Base-by-base conservation (phyloP, 2,329 filamentous ascomycete species). In the Talaromyces albobiverticillius region DNA sequence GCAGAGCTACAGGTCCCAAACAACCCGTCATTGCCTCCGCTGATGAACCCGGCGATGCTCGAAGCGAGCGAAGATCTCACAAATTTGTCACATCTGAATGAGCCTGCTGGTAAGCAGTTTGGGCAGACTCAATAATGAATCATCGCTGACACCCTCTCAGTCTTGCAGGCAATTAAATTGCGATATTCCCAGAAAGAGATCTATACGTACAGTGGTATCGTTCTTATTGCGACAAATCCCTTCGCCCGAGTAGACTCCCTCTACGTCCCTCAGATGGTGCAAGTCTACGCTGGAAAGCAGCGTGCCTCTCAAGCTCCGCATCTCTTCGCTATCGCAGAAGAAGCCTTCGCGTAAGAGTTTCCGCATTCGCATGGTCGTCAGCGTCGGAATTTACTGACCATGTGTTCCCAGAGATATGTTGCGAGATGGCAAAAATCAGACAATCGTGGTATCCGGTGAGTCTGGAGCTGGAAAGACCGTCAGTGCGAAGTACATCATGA, bases 401-500 rank as follows among this genome's bases (percentile, higher is more conserved):
- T 14, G 2, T 31, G 38, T 48, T 3, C 53, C 25, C 64, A 94
- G 89, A 69, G 94, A 99, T 78, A 99, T 99, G 94, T 77, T 99
- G 69, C 88, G 94, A 62, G 94, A 96, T 76, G 82, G 83, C 64
- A 92, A 91, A 75, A 99, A 99, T 76, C 94, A 99, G 78, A 99
- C 94, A 36, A 90, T 99, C 60, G 94, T 99, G 51, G 94, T 99
- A n/a, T 99, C 94, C 32, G 94, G 94, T 71, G 94, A 99, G 75
- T 99, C 94, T 52, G 94, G 94, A 82, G 94, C 94, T 60, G 94
- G 94, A 68, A 99, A 99, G 79, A 99, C 94, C 4, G 94, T 99
- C 71, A 97, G 93, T 75, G 94, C 94, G 65, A 99, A 99, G 78
- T 97, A 99, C 76, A 97, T 99, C 71, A 99, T 99, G 94, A 86